Evolutionary conservation across 805 yeast genomes (phyloP).

Genomic region (Wickerhamomyces pijperi): DNA sequence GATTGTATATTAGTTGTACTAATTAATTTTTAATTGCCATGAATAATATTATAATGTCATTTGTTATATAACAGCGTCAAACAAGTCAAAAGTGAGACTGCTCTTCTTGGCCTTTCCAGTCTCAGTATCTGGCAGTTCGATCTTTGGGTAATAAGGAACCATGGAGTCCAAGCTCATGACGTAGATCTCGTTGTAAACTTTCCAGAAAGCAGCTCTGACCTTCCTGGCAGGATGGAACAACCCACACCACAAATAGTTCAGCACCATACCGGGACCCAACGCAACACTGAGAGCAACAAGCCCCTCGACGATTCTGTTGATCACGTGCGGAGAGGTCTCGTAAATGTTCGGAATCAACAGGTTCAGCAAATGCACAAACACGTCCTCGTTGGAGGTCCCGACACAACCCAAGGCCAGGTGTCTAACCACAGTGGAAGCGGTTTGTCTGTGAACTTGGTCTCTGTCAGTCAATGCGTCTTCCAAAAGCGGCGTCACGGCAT

Average conservation of each 20-base stretch:
- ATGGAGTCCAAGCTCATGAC: conserved; percentile 62
- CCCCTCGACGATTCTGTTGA: conserved; percentile 69
- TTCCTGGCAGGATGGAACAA: conserved; percentile 87
- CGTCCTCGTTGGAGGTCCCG: conserved; percentile 70
- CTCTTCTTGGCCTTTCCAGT: conserved; percentile 2
- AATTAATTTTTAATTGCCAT: too few relatives aligned
- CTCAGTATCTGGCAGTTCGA: conserved; percentile 19
- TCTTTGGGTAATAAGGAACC: conserved; percentile 71
- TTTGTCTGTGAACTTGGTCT: conserved; percentile 89
- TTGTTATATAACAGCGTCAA: conserved; percentile 15
- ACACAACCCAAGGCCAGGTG: conserved; percentile 72
- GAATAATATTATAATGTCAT: too few relatives aligned
- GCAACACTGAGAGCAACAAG: conserved; percentile 61
- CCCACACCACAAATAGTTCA: conserved; percentile 80
- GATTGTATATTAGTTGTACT: too few relatives aligned
- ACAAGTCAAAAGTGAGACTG: conserved; percentile 10
- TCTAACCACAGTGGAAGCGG: conserved; percentile 79
- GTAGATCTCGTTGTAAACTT: conserved; percentile 64
- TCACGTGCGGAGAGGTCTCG: conserved; percentile 95
- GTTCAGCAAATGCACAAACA: conserved; percentile 74
- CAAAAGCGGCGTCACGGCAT: conserved; percentile 64
- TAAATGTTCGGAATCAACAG: conserved; percentile 78
- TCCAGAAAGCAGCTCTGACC: conserved; percentile 83
- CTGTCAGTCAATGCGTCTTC: conserved; percentile 88
- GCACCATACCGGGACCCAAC: conserved; percentile 63